phyloP scores from a whole-genome alignment of 2,329 filamentous ascomycete genomes.

The Dryadomyces quercivorus region DNA sequence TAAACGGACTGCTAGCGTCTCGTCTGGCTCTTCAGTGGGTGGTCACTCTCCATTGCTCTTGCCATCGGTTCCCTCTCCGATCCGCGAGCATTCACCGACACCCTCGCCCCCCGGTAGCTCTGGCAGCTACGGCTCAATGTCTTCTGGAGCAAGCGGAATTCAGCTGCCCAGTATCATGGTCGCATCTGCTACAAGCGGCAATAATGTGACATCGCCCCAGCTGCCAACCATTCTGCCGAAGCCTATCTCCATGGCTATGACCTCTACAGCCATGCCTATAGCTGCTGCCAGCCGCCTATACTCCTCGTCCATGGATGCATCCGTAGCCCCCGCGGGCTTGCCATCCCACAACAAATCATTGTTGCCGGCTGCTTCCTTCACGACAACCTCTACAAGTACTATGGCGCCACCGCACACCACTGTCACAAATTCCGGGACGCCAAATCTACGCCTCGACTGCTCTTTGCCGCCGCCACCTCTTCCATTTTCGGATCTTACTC shows the following conservation, averaged over 20 bases:
- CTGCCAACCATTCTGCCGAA: slow-evolving; percentile 55
- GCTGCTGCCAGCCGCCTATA: slow-evolving; percentile 26
- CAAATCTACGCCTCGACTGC: slow-evolving; percentile 47
- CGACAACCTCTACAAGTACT: slow-evolving; percentile 13
- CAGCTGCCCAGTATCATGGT: slow-evolving; percentile 41
- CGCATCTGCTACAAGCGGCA: slow-evolving; percentile 20
- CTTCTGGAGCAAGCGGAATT: slow-evolving; percentile 28
- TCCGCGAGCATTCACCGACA: slow-evolving; percentile 33
- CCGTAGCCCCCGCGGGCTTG: slow-evolving; percentile 12
- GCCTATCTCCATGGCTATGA: slow-evolving; percentile 39
- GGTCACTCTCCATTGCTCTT: slow-evolving; percentile 38
- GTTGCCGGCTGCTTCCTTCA: slow-evolving; percentile 25
- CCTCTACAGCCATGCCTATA: slow-evolving; percentile 20
- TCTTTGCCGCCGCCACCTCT: slow-evolving; percentile 27
- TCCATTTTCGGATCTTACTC: slow-evolving; percentile 17
- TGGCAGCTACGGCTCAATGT: slow-evolving; percentile 30
- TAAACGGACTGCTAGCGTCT: slow-evolving; percentile 61
- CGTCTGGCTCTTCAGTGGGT: slow-evolving; percentile 46
- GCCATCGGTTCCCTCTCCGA: slow-evolving; percentile 35
- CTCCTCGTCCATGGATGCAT: slow-evolving; percentile 21
- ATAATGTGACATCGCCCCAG: slow-evolving; percentile 31
- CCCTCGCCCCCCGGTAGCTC: slow-evolving; percentile 34
- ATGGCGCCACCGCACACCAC: not conserved
- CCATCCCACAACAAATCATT: slow-evolving; percentile 32
- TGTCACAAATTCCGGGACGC: not conserved